A percentile compares a stretch with the other conserved stretches of the same genome.
Evolutionary conservation across 306 rosid species (phyloP).

Genomic region (Mimosa pudica): DNA sequence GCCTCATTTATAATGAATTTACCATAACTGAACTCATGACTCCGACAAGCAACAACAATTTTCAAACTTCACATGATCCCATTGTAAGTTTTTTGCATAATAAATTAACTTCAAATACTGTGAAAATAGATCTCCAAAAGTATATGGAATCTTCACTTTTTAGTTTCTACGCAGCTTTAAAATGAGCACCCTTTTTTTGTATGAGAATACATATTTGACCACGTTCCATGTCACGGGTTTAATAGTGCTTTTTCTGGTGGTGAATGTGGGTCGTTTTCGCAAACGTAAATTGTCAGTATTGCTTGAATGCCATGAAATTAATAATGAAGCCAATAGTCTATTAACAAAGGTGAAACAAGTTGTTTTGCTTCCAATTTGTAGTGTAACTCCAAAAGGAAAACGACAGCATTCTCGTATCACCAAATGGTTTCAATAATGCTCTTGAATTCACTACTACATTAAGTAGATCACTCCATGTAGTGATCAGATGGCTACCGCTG

Average conservation of each 20-base stretch:
- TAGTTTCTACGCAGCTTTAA: neutral
- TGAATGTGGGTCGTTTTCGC: no score
- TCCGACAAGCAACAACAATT: neutral
- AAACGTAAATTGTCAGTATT: neutral
- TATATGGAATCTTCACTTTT: neutral
- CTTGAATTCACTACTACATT: neutral
- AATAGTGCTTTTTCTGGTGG: neutral
- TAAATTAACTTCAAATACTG: neutral
- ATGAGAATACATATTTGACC: conserved; percentile 7
- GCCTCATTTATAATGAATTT: neutral
- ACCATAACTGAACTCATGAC: neutral
- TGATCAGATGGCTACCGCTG: neutral
- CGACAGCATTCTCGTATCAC: neutral
- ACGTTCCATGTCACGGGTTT: conserved; percentile 10
- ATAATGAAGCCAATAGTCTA: neutral
- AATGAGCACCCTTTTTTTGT: neutral
- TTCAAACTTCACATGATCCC: conserved; percentile 16
- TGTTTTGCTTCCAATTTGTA: neutral
- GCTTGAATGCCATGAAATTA: neutral
- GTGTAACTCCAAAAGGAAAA: conserved; percentile 8
- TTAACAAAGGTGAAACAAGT: neutral
- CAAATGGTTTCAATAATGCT: neutral
- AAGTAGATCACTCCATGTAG: neutral
- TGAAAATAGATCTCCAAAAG: neutral
- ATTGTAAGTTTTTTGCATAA: neutral